These are phyloP conservation scores for Melastoma malabathricum DNA, from an alignment of 345 rosid genomes.

Conservation along the genomic window DNA sequence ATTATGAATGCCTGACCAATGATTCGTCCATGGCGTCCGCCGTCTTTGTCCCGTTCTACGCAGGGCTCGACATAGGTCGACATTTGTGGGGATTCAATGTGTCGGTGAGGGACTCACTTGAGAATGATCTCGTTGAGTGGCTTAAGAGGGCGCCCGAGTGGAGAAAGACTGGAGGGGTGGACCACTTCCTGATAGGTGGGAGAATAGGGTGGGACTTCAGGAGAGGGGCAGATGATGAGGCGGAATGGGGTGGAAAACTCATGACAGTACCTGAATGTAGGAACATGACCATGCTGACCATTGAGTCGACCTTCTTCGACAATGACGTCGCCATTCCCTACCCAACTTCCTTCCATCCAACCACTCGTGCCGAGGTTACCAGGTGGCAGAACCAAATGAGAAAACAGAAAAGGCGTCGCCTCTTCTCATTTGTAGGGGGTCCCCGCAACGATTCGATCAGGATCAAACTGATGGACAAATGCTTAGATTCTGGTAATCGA, in stretches of 20 bases:
- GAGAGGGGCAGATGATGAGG: constrained; percentile 7
- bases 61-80: constrained; percentile 44
- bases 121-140: constrained; percentile 20
- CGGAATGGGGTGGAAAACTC: constrained; percentile 40
- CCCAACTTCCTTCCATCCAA: constrained; percentile 53
- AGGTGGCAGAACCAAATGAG: constrained; percentile 34
- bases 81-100: constrained; percentile 27
- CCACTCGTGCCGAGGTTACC: constrained; percentile 12
- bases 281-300: constrained; percentile 37
- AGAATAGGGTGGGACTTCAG: constrained; percentile 43
- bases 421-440: constrained; percentile 43
- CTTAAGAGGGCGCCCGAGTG: constrained; percentile 27
- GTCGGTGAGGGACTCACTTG: constrained; percentile 27
- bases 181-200: constrained; percentile 52
- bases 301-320: constrained; percentile 29
- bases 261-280: constrained; percentile 30
- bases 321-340: constrained; percentile 51
- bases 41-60: constrained; percentile 33
- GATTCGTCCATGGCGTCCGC: constrained; percentile 42
- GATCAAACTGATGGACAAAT: constrained; percentile 27
- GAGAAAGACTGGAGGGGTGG: constrained; percentile 38
- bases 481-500: constrained; percentile 12
- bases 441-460: constrained; percentile 35
- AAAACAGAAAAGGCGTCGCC: constrained; percentile 9
- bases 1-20: constrained; percentile 36